Percentiles rank a stretch among this genome's conserved stretches.
Conservation (phyloP, 2,329 filamentous ascomycete species). For the Verticillium albo-atrum region DNA sequence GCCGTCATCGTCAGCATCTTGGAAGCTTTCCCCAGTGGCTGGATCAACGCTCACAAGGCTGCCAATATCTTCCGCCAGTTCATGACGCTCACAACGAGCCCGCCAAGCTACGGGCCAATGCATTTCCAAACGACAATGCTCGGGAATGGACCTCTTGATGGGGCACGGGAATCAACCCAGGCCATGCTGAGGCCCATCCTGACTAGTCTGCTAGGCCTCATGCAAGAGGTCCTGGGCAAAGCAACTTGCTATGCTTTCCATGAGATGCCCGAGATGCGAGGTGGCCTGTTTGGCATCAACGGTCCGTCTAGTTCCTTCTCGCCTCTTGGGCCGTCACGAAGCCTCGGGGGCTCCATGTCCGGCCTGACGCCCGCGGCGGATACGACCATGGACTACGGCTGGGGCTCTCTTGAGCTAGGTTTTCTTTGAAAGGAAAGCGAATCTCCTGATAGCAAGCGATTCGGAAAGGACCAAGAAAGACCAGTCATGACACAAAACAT, state of each 20-base stretch:
- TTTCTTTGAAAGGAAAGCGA: slow-evolving; percentile 5
- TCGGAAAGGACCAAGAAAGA: no score
- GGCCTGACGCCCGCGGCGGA: slow-evolving; percentile 5
- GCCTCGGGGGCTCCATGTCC: neutral
- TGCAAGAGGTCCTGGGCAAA: slow-evolving; percentile 27
- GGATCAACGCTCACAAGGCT: slow-evolving; percentile 27
- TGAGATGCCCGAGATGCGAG: slow-evolving; percentile 11
- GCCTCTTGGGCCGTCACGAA: slow-evolving; percentile 6
- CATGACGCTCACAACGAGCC: slow-evolving; percentile 13
- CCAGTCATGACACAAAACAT: neutral
- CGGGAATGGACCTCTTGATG: neutral
- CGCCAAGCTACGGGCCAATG: slow-evolving; percentile 12
- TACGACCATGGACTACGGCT: slow-evolving; percentile 8
- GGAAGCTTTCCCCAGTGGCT: slow-evolving; percentile 31
- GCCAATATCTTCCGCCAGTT: slow-evolving; percentile 28
- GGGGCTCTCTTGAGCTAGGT: slow-evolving; percentile 9
- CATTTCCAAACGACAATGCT: slow-evolving; percentile 5
- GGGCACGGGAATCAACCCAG: slow-evolving; percentile 13
- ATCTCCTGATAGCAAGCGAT: no score
- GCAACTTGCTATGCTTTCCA: slow-evolving; percentile 22
- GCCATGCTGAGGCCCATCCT: slow-evolving; percentile 14
- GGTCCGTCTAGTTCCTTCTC: slow-evolving; percentile 5
- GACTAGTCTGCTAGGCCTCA: slow-evolving; percentile 17
- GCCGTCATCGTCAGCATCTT: slow-evolving; percentile 26
- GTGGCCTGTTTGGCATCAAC: slow-evolving; percentile 1